Conservation (phyloP, 2,329 filamentous ascomycete genomes). For the Trichophyton equinum region DNA sequence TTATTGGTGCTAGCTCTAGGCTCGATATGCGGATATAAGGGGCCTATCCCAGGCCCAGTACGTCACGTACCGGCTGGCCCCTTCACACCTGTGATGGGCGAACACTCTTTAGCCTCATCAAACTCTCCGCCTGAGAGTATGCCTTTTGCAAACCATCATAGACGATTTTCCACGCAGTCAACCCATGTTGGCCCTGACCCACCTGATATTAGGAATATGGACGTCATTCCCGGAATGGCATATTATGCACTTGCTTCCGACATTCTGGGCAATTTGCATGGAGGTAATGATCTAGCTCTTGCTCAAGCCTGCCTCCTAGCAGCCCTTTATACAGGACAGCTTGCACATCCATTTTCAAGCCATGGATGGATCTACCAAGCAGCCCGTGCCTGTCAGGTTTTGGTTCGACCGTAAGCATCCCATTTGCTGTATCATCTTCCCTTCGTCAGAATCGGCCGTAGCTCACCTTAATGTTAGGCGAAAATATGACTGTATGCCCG, state of each 20-base stretch:
- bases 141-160: conserved; percentile 5
- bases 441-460: not conserved
- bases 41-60: conserved; percentile 43
- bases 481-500: conserved; percentile 24
- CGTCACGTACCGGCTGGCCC: conserved; percentile 20
- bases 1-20: conserved; percentile 75
- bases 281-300: conserved; percentile 66
- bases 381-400: conserved; percentile 51
- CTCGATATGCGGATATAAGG: conserved; percentile 55
- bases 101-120: not conserved
- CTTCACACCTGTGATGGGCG: conserved; percentile 4
- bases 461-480: conserved; percentile 15
- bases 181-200: conserved; percentile 12
- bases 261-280: conserved; percentile 70
- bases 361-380: conserved; percentile 56
- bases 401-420: conserved; percentile 57
- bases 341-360: conserved; percentile 77
- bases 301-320: conserved; percentile 77
- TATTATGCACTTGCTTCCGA: conserved; percentile 81
- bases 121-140: conserved; percentile 3
- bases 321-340: conserved; percentile 76
- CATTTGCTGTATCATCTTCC: not conserved
- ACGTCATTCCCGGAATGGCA: conserved; percentile 75
- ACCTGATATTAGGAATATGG: conserved; percentile 50
- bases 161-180: conserved; percentile 5